Conservation (phyloP, 2,329 filamentous ascomycete genomes). For the Chrysoporthe austroafricana region DNA sequence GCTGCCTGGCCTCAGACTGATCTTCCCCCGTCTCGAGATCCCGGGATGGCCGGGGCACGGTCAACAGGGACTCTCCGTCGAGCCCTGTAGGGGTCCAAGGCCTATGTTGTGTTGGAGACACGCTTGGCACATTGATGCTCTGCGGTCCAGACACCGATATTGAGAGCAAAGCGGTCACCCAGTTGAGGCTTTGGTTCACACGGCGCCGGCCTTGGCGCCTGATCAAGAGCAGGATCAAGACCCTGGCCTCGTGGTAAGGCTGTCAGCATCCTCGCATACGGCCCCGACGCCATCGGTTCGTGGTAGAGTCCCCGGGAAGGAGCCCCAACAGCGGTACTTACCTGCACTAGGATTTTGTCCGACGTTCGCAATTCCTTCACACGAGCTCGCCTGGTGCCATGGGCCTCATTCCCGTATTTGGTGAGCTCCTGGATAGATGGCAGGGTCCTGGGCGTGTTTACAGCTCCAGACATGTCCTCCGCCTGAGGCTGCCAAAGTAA, state of each 20-base stretch:
- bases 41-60: neutral
- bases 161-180: neutral
- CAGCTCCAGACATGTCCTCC: neutral
- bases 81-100: neutral
- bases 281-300: neutral
- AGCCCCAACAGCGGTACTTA: neutral
- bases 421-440: neutral
- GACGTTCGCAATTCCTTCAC: neutral
- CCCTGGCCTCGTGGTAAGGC: conserved; percentile 1
- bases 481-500: neutral
- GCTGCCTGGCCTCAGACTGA: neutral
- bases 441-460: too few species aligned
- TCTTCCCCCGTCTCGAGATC: neutral
- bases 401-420: neutral
- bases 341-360: neutral
- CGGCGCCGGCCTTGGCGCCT: neutral
- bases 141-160: neutral
- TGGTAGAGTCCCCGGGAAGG: neutral
- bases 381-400: neutral
- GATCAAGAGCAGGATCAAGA: neutral
- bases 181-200: neutral
- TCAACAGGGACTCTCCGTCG: too few species aligned
- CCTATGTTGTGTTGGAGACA: neutral
- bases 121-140: neutral
- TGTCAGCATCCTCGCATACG: neutral